A percentile compares a stretch with the other conserved stretches of the same genome.
These are phyloP conservation scores for Suillus discolor DNA, from an alignment of 768 basidiomycete genomes.

Conservation along the genomic window DNA sequence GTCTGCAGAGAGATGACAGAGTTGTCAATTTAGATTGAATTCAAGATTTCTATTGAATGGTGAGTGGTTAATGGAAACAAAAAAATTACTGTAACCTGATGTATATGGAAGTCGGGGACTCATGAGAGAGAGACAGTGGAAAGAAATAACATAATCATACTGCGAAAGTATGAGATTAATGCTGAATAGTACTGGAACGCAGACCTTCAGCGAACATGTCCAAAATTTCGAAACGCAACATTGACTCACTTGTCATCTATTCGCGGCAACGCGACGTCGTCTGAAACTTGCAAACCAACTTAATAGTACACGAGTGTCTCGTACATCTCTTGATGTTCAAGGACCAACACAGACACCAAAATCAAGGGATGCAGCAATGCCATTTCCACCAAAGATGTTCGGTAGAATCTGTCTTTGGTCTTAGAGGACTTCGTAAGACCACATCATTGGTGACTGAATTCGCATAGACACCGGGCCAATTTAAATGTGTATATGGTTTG, in stretches of 20 bases:
- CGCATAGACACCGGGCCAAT: neutral
- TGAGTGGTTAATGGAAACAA: neutral
- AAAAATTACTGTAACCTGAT: neutral
- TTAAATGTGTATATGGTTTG: neutral
- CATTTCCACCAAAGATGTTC: neutral
- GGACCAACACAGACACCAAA: neutral
- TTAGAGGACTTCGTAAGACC: neutral
- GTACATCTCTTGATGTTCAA: neutral
- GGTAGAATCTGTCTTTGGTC: neutral
- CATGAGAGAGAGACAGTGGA: neutral
- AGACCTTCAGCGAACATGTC: neutral
- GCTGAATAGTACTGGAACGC: neutral
- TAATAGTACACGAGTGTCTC: neutral
- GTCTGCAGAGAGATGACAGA: neutral
- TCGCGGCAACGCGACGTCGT: neutral
- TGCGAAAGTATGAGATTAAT: neutral
- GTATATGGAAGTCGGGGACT: neutral
- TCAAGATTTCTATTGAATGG: neutral
- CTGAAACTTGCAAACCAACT: neutral
- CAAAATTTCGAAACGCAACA: neutral
- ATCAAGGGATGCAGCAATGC: neutral
- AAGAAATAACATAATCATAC: neutral
- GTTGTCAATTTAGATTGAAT: neutral
- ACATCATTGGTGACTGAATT: neutral
- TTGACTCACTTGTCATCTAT: neutral